Evolutionary conservation across 495 filamentous ascomycete genomes (phyloP).

Genomic region (Penicillium lagena): DNA sequence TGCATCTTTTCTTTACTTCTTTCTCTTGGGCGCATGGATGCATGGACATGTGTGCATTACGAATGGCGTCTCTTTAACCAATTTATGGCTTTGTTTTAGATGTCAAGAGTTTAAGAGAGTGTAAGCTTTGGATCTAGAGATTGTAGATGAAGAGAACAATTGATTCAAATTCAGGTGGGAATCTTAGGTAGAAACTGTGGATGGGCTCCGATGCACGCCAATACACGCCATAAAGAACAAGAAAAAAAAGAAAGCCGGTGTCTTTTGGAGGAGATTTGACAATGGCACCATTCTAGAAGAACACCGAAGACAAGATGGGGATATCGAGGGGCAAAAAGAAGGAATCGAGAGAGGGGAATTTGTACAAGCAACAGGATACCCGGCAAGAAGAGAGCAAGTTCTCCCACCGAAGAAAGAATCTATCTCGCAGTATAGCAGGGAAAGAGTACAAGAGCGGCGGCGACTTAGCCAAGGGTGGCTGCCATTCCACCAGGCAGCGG

Average conservation of each 20-base stretch:
- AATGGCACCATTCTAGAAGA: background rate
- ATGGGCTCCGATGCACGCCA: slow-evolving; percentile 15
- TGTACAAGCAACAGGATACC: slow-evolving; percentile 8
- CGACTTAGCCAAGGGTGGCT: slow-evolving; percentile 16
- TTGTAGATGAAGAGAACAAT: background rate
- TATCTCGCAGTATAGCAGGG: background rate
- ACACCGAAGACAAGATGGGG: slow-evolving; percentile 6
- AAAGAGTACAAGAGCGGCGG: slow-evolving; percentile 9
- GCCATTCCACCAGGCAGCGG: slow-evolving; percentile 37
- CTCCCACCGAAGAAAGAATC: slow-evolving; percentile 6
- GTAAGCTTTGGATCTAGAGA: background rate
- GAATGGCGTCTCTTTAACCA: slow-evolving; percentile 10
- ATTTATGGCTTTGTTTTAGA: background rate
- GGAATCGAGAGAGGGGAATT: background rate
- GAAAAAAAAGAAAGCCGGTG: background rate
- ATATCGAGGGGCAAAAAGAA: slow-evolving; percentile 6
- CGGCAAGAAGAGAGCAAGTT: slow-evolving; percentile 1
- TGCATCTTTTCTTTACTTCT: no score
- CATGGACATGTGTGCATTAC: slow-evolving; percentile 17
- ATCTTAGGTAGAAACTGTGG: slow-evolving; percentile 15
- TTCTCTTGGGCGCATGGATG: background rate
- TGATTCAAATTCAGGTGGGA: slow-evolving; percentile 16
- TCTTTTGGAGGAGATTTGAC: background rate
- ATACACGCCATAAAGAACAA: slow-evolving; percentile 13
- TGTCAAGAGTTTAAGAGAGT: background rate